Base-by-base conservation (phyloP, 1,139 yeast genomes). In the Nakaseomyces uthaithaninus region DNA sequence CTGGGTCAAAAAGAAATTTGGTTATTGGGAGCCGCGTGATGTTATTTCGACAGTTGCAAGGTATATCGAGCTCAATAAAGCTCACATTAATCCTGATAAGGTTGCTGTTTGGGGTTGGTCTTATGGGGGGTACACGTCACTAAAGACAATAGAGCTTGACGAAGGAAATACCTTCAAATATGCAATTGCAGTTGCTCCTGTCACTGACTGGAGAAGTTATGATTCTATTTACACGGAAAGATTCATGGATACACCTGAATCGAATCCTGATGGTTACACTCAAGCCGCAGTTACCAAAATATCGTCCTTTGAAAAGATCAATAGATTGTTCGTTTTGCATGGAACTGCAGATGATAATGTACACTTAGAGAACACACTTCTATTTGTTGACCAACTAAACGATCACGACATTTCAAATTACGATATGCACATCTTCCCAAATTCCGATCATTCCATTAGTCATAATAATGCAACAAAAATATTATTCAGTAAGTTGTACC, bases 31-130 rank as follows among this genome's bases (percentile, higher is more conserved):
- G 59, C 83, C 95, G 3, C 67, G 80, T 35, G 99, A 91, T 60
- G 73, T 91, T 27, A 73, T 77, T 3, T 69, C 72, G 2, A 79
- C 84, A 0, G 78, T 86, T 0, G 68, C 77, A 41, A 68, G 69
- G 36, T 85, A 81, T 66, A 71, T 86, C 14, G 52, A 64, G 12
- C 62, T 61, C 3, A 72, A 75, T 47, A 60, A 66, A 39, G 63
- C 66, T 0, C 75, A 75, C 49, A 72, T 91, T 23, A 80, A 85
- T 54, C 55, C 61, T 16, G 71, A 72, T 2, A 71, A 67, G 39
- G 77, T 85, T n/a, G 95, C 95, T 0, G 71, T 85, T 37, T 93
- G 98, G 94, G 94, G 94, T n/a, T 85, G 94, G 94, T 79, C 89
- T 3, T 85, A 83, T 54, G 94, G 94, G 38, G 94, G 94, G 0